Base-by-base conservation (phyloP, 495 filamentous ascomycete genomes). In the Hyaloscypha variabilis region DNA sequence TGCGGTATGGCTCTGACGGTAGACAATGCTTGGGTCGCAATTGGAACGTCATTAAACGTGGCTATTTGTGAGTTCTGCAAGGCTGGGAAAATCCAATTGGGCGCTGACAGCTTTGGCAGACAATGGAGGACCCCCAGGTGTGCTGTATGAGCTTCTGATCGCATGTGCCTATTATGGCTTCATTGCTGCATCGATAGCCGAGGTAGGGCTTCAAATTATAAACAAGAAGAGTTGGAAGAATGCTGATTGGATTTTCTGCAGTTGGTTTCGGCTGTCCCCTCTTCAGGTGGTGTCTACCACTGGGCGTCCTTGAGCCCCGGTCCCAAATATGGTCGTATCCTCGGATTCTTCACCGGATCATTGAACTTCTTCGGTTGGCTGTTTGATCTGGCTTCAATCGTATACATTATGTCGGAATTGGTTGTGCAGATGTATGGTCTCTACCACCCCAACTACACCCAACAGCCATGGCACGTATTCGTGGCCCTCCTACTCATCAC, bases 361-460 rank as follows among this genome's bases (percentile, higher is more conserved):
- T 83, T 90, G 77, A 96, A 95, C 72, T 89, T 88, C 70, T 85
- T 91, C 64, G 92, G 87, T n/a, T 93, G 91, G 91, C 73, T 89
- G 63, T 83, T 90, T 77, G 69, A 83, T 63, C 77, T 87, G 4
- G 87, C 91, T 8, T 89, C 90, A 0, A 87, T 92, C 62, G 79
- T 82, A 3, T 78, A 85, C 51, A 92, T 93, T 62, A 82, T 90
- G 17, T 87, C 83, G 21, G 90, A 90, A 65, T 85, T 91, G 66
- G 75, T 83, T 4, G 83, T 90, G 63, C 77, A 86, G 57, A 87
- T 94, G 84, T 95, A 93, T 71, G 82, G 83, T 10, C 73, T 89
- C 14, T 88, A 88, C 71, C 87, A 94, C 68, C 85, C 87, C 3
- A 83, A 77, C 23, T 90, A 88, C 59, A 76, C 76, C 5, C 79